Conservation (phyloP, 345 rosid species). For the Linum lewisii region DNA sequence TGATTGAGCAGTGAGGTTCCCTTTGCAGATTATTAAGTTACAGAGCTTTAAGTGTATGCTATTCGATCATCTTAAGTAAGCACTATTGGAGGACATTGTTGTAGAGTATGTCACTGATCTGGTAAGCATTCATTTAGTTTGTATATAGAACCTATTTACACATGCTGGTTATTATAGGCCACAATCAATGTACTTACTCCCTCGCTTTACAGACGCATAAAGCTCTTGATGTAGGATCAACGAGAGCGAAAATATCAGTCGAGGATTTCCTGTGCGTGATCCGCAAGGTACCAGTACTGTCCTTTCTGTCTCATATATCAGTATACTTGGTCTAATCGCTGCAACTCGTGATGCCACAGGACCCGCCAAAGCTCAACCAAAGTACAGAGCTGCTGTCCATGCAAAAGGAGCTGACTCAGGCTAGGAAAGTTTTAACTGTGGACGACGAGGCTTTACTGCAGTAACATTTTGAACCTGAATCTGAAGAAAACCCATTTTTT, state of each 20-base stretch:
- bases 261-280: constrained; percentile 80
- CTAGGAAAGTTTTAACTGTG: constrained; percentile 85
- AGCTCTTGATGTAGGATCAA: constrained; percentile 80
- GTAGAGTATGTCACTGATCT: constrained; percentile 84
- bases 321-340: no score
- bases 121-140: constrained; percentile 32
- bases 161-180: neutral
- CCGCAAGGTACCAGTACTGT: constrained; percentile 51
- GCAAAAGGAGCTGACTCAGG: constrained; percentile 97
- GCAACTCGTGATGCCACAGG: constrained; percentile 35
- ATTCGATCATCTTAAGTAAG: no score
- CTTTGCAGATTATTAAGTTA: no score
- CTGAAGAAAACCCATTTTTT: no score
- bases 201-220: constrained; percentile 51
- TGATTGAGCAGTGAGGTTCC: no score
- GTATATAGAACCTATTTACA: neutral
- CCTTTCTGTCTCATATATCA: neutral
- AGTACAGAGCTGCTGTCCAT: constrained; percentile 73
- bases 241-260: constrained; percentile 68
- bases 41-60: no score
- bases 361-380: constrained; percentile 70
- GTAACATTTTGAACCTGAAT: no score
- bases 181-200: neutral
- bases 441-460: no score
- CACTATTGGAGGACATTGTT: constrained; percentile 80